Evolutionary conservation across 2,329 filamentous ascomycete genomes (phyloP).

Genomic region (Fusarium caatingaense): DNA sequence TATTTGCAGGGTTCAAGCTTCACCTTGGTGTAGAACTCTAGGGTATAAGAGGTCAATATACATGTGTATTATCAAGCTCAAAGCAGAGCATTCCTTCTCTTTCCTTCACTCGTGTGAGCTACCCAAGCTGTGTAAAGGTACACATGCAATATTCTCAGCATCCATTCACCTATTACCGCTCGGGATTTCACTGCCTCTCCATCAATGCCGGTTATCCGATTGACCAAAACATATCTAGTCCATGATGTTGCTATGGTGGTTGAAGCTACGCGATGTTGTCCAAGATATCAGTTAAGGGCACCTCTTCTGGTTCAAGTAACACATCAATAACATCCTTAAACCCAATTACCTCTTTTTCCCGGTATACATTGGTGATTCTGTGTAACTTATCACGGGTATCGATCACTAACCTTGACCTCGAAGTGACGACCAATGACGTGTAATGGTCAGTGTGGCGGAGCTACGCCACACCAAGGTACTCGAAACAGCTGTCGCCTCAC

Average conservation of each 20-base stretch:
- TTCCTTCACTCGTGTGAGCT: neutral
- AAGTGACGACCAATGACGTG: constrained; percentile 18
- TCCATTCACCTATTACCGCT: neutral
- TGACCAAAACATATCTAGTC: neutral
- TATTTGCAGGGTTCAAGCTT: neutral
- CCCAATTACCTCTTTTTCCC: neutral
- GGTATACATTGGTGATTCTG: neutral
- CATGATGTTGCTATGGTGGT: neutral
- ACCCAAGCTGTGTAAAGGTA: neutral
- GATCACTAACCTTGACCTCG: neutral
- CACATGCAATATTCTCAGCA: neutral
- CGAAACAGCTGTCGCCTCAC: constrained; percentile 45
- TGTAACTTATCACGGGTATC: neutral
- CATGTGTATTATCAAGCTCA: neutral
- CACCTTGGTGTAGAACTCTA: neutral
- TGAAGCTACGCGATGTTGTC: neutral
- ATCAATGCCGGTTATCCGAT: neutral
- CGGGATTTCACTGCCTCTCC: neutral
- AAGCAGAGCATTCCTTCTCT: neutral
- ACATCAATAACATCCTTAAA: neutral
- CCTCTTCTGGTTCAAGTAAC: neutral
- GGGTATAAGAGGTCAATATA: neutral
- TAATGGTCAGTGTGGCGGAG: constrained; percentile 40
- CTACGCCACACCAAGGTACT: constrained; percentile 38
- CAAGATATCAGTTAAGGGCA: neutral